Evolutionary conservation across 176 grass and related monocot species (phyloP).

Genomic region (Carex pumila): DNA sequence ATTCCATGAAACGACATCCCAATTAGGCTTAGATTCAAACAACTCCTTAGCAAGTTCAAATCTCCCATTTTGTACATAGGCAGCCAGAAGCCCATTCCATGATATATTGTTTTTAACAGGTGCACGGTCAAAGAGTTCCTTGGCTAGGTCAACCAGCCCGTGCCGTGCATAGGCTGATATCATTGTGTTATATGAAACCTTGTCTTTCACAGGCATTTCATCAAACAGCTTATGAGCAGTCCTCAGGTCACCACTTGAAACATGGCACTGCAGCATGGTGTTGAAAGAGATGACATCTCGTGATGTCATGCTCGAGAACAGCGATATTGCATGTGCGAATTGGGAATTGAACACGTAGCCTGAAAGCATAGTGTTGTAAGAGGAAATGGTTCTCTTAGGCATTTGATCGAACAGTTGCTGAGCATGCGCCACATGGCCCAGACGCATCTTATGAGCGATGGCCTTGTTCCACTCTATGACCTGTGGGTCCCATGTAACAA

Average conservation of each 20-base stretch:
- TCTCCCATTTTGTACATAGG: constrained; percentile 61
- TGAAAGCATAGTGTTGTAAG: constrained; percentile 84
- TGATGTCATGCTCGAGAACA: constrained; percentile 52
- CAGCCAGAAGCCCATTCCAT: constrained; percentile 78
- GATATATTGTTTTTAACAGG: constrained; percentile 63
- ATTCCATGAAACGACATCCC: constrained; percentile 93
- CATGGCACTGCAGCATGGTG: constrained; percentile 57
- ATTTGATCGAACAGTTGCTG: constrained; percentile 59
- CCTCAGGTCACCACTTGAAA: constrained; percentile 35
- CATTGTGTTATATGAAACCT: constrained; percentile 68
- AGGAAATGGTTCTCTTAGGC: constrained; percentile 56
- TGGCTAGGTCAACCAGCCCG: constrained; percentile 51
- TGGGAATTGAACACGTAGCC: constrained; percentile 65
- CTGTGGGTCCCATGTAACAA: constrained; percentile 19
- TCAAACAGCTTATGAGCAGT: constrained; percentile 62
- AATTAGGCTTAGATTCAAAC: constrained; percentile 59
- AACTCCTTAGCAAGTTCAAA: constrained; percentile 44
- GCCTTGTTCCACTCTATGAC: constrained; percentile 66
- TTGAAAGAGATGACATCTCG: constrained; percentile 80
- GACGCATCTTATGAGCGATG: constrained; percentile 64
- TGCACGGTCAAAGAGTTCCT: constrained; percentile 63
- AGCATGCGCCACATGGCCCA: constrained; percentile 40
- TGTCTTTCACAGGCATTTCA: constrained; percentile 61
- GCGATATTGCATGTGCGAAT: constrained; percentile 31
- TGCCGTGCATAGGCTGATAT: constrained; percentile 70